A percentile compares a stretch with the other conserved stretches of the same genome.
These are phyloP conservation scores for Borovskyia barvae DNA, from an alignment of 208 protist species.

Conservation along the genomic window DNA sequence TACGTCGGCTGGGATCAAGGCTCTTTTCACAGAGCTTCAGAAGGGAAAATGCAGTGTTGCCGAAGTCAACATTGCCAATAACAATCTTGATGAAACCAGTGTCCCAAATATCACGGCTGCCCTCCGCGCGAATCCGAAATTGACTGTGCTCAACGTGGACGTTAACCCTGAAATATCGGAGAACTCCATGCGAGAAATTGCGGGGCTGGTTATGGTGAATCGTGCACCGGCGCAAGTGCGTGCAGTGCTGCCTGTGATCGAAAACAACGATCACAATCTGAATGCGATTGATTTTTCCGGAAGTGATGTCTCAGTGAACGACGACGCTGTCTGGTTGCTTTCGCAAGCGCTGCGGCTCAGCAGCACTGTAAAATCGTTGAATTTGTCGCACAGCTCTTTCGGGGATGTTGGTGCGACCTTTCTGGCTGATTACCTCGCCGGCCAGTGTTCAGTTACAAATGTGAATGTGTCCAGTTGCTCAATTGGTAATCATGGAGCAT, in stretches of 20 bases:
- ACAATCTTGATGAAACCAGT: conserved; percentile 61
- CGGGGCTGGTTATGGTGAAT: conserved; percentile 68
- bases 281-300: conserved; percentile 63
- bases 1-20: conserved; percentile 56
- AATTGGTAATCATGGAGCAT: conserved; percentile 71
- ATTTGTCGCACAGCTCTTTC: conserved; percentile 82
- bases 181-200: conserved; percentile 61
- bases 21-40: conserved; percentile 52
- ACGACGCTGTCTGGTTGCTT: conserved; percentile 68
- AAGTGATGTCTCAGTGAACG: conserved; percentile 49
- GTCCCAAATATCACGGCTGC: conserved; percentile 52
- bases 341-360: conserved; percentile 66
- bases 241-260: conserved; percentile 48
- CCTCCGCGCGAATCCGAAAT: conserved; percentile 56
- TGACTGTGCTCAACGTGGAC: conserved; percentile 73
- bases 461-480: conserved; percentile 68
- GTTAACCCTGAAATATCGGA: conserved; percentile 62
- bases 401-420: conserved; percentile 65
- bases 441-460: conserved; percentile 47
- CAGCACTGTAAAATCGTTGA: conserved; percentile 49
- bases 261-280: conserved; percentile 45
- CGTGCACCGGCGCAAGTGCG: conserved; percentile 65
- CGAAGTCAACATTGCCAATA: conserved; percentile 87
- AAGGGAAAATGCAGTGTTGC: conserved; percentile 42
- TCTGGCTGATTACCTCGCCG: conserved; percentile 67